A percentile compares a stretch with the other conserved stretches of the same genome.
phyloP scores from a whole-genome alignment of 768 basidiomycete species.

The Amanita muscaria region DNA sequence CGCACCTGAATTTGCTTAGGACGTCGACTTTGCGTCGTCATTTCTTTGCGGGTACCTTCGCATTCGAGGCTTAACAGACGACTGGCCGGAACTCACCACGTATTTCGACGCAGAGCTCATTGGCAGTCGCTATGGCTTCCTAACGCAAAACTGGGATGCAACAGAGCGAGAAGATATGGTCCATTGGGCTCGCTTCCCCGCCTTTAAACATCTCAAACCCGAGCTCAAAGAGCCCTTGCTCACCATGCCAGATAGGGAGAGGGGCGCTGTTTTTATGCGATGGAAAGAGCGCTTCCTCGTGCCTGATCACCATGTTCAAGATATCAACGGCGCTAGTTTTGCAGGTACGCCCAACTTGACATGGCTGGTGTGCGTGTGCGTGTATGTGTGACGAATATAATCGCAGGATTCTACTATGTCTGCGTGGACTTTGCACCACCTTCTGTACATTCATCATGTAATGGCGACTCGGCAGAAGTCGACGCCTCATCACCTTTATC shows the following conservation, averaged over 20 bases:
- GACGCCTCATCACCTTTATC: constrained; percentile 28
- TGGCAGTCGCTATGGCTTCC: constrained; percentile 81
- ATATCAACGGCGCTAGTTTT: constrained; percentile 92
- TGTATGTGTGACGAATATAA: constrained; percentile 12
- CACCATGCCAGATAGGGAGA: constrained; percentile 69
- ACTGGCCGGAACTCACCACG: constrained; percentile 93
- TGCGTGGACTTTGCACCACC: constrained; percentile 87
- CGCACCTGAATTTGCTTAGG: constrained; percentile 33
- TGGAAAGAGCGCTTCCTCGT: constrained; percentile 97
- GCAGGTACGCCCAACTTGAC: constrained; percentile 55
- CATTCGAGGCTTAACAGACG: constrained; percentile 86
- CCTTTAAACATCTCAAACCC: constrained; percentile 73
- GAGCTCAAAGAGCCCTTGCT: constrained; percentile 73
- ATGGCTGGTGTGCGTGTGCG: background rate
- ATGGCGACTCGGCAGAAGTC: constrained; percentile 15
- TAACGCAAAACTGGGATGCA: constrained; percentile 88
- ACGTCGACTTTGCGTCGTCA: constrained; percentile 82
- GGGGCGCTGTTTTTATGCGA: constrained; percentile 86
- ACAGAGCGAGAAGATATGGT: constrained; percentile 86
- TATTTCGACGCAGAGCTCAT: constrained; percentile 98
- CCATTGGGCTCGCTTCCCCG: constrained; percentile 92
- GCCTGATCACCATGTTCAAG: constrained; percentile 88
- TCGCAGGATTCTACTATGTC: constrained; percentile 88
- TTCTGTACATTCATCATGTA: constrained; percentile 12
- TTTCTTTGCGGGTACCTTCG: constrained; percentile 87